Evolutionary conservation across 192 early-diverging fungal species (phyloP).

Genomic region (Coemansia sp.): DNA sequence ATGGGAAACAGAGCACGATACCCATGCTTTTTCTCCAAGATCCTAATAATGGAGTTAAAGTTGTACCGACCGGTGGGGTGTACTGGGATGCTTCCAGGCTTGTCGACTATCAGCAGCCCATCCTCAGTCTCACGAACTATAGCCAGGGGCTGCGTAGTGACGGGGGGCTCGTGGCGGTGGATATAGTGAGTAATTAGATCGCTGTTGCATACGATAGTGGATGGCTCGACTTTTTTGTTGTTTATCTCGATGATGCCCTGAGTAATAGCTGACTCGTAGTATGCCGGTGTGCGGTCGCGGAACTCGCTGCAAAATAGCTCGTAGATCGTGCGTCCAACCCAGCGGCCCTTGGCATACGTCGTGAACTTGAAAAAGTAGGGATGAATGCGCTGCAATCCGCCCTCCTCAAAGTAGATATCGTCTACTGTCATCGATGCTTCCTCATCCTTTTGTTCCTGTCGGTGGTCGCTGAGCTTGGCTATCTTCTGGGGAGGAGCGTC

Average conservation of each 20-base stretch:
- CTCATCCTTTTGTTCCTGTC: slow-evolving; percentile 1
- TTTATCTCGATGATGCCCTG: slow-evolving; percentile 86
- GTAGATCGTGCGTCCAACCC: slow-evolving; percentile 76
- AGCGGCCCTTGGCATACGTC: slow-evolving; percentile 88
- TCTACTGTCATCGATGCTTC: not conserved
- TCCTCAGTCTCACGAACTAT: slow-evolving; percentile 67
- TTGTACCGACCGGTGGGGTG: slow-evolving; percentile 81
- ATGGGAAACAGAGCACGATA: slow-evolving; percentile 65
- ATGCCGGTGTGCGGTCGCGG: slow-evolving; percentile 73
- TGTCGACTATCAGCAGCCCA: slow-evolving; percentile 81
- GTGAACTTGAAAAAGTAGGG: slow-evolving; percentile 86
- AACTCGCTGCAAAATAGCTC: slow-evolving; percentile 89
- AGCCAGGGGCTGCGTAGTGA: slow-evolving; percentile 63
- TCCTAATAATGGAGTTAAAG: slow-evolving; percentile 80
- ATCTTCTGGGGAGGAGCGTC: not conserved
- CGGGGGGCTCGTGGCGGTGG: slow-evolving; percentile 96
- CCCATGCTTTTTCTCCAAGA: slow-evolving; percentile 67
- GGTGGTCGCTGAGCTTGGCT: not conserved
- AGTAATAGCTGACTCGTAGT: slow-evolving; percentile 83
- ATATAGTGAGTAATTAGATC: slow-evolving; percentile 82
- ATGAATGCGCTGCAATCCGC: slow-evolving; percentile 57
- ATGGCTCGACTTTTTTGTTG: slow-evolving; percentile 54
- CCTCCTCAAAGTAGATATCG: slow-evolving; percentile 37
- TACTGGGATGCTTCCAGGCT: slow-evolving; percentile 89
- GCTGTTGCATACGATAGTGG: slow-evolving; percentile 72